These are phyloP conservation scores for Entelexis sorbosivorans DNA, from an alignment of 1,139 yeast species.

Conservation along the genomic window DNA sequence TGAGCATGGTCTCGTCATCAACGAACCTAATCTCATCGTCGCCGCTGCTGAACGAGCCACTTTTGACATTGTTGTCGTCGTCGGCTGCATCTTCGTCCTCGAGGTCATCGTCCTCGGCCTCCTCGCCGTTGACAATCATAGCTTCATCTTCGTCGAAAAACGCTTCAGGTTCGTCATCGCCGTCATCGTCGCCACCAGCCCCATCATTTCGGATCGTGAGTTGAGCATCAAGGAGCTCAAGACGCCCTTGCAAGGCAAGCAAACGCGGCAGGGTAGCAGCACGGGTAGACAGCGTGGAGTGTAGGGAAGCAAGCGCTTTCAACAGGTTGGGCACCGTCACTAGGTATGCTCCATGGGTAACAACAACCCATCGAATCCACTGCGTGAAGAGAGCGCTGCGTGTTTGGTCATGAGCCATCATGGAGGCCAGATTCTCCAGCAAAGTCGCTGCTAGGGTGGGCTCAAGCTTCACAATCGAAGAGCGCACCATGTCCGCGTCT, in stretches of 20 bases:
- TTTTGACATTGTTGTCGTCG: conserved; percentile 26
- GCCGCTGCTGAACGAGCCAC: conserved; percentile 25
- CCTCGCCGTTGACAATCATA: conserved; percentile 36
- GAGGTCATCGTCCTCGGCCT: conserved; percentile 24
- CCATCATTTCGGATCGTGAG: conserved; percentile 45
- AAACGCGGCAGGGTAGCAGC: conserved; percentile 69
- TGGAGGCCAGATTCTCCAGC: conserved; percentile 74
- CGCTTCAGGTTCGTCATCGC: conserved; percentile 36
- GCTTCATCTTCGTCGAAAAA: conserved; percentile 46
- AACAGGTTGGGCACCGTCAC: conserved; percentile 60
- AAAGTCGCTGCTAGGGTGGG: conserved; percentile 63
- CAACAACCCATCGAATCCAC: conserved; percentile 91
- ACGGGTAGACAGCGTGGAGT: conserved; percentile 62
- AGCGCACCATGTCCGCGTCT: conserved; percentile 62
- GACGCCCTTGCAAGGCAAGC: conserved; percentile 70
- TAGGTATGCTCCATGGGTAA: conserved; percentile 78
- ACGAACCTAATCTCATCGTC: conserved; percentile 22
- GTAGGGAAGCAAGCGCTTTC: conserved; percentile 60
- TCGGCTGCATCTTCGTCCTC: conserved; percentile 31
- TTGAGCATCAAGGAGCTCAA: conserved; percentile 62
- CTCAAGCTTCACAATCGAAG: conserved; percentile 59
- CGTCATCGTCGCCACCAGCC: conserved; percentile 34
- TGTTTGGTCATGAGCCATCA: conserved; percentile 55
- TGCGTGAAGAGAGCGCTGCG: conserved; percentile 66
- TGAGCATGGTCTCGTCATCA: conserved; percentile 26